Conservation (phyloP, 106 monocot species). For the Ottelia alismoides region DNA sequence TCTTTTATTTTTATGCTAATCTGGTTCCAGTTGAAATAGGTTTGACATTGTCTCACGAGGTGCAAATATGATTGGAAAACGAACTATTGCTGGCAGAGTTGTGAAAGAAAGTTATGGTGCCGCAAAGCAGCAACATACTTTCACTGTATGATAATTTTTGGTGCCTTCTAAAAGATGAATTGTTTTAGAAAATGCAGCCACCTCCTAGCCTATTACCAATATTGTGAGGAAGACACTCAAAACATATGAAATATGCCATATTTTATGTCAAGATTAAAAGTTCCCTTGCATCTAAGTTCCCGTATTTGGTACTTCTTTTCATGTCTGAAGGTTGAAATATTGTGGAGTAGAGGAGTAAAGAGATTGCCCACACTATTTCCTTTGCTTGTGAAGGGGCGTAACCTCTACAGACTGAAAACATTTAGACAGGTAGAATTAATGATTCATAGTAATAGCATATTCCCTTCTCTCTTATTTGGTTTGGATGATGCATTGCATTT, state of each 20-base stretch:
- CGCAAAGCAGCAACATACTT: slow-evolving; percentile 63
- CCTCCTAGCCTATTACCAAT: no score
- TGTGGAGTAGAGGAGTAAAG: slow-evolving; percentile 56
- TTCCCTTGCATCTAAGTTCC: no score
- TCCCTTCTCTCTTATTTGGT: background rate
- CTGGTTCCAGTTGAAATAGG: slow-evolving; percentile 15
- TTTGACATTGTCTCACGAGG: slow-evolving; percentile 28
- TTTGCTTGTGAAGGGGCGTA: slow-evolving; percentile 73
- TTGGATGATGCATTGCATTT: background rate
- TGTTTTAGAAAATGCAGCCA: no score
- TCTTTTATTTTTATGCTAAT: no score
- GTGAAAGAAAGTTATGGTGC: slow-evolving; percentile 77
- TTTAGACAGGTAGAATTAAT: slow-evolving; percentile 43
- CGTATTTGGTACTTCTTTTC: no score
- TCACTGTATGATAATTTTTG: slow-evolving; percentile 56
- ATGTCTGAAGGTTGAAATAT: slow-evolving; percentile 59
- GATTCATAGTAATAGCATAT: background rate
- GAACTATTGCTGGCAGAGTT: slow-evolving; percentile 52
- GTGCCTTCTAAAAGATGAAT: no score
- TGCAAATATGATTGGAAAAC: slow-evolving; percentile 40
- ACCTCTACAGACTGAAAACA: slow-evolving; percentile 59
- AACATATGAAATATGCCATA: no score
- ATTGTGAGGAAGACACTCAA: no score
- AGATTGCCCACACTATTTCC: slow-evolving; percentile 36
- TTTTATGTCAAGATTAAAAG: no score